Percentiles rank a stretch among this genome's conserved stretches.
Evolutionary conservation across 140 eudicot species (phyloP).

Genomic region (Anethum foeniculum): DNA sequence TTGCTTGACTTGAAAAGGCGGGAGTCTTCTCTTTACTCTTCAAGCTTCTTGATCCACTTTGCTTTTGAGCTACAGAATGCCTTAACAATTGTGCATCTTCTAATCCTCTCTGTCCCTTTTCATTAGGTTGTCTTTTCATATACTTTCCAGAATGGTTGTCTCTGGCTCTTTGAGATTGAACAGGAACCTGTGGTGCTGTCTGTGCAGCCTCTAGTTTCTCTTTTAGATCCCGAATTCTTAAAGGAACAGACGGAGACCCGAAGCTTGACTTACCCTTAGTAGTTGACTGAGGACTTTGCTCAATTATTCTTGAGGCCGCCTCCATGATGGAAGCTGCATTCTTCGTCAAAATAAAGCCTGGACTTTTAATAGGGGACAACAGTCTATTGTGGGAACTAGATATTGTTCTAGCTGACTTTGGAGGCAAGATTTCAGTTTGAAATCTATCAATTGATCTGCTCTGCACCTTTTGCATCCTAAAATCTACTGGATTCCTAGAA

Average conservation of each 20-base stretch:
- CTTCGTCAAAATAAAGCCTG: constrained; percentile 71
- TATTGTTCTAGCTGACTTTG: constrained; percentile 77
- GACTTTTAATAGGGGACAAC: constrained; percentile 92
- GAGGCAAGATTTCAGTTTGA: constrained; percentile 83
- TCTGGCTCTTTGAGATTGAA: constrained; percentile 34
- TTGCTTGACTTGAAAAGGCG: constrained; percentile 38
- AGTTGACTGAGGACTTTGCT: constrained; percentile 61
- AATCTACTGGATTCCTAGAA: constrained; percentile 55
- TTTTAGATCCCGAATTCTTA: constrained; percentile 55
- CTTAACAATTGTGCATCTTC: constrained; percentile 20
- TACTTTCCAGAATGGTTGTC: constrained; percentile 25
- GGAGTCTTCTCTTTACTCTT: constrained; percentile 47
- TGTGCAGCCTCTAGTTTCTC: constrained; percentile 72
- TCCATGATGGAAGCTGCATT: constrained; percentile 74
- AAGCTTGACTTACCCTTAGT: constrained; percentile 36
- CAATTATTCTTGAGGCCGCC: constrained; percentile 73
- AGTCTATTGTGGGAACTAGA: constrained; percentile 65
- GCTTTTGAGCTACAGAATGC: constrained; percentile 30
- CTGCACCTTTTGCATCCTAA: constrained; percentile 48
- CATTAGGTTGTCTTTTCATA: constrained; percentile 36
- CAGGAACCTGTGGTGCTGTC: constrained; percentile 29
- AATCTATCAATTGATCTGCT: constrained; percentile 81
- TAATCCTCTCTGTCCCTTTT: constrained; percentile 26
- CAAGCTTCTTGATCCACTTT: constrained; percentile 25
- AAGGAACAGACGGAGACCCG: constrained; percentile 57